Percentiles rank a stretch among this genome's conserved stretches.
These are phyloP conservation scores for Mangifera indica DNA, from an alignment of 345 rosid species.

Conservation along the genomic window DNA sequence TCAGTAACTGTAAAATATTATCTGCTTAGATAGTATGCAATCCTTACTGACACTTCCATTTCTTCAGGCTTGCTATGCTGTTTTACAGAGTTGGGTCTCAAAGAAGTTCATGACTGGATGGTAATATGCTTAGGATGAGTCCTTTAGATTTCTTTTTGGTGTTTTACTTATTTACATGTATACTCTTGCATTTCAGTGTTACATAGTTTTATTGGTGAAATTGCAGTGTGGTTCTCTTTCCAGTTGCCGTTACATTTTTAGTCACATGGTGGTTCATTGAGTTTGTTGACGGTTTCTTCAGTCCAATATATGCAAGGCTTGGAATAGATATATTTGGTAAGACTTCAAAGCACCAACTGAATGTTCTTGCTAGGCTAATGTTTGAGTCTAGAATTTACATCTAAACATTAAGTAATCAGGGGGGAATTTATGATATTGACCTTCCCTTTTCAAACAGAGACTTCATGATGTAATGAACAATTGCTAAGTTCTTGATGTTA, in stretches of 20 bases:
- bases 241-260: conserved; percentile 80
- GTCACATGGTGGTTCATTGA: conserved; percentile 84
- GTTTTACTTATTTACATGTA: neutral
- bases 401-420: neutral
- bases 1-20: neutral
- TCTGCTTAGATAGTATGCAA: neutral
- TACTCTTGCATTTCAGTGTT: neutral
- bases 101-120: conserved; percentile 96
- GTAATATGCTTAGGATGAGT: conserved; percentile 32
- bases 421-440: neutral
- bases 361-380: neutral
- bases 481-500: neutral
- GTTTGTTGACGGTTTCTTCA: conserved; percentile 85
- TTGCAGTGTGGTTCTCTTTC: conserved; percentile 83
- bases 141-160: neutral
- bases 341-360: conserved; percentile 15
- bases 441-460: neutral
- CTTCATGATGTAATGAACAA: neutral
- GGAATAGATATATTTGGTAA: conserved; percentile 80
- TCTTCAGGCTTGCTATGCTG: conserved; percentile 77
- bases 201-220: conserved; percentile 23
- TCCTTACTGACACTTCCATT: conserved; percentile 18
- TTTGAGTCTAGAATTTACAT: neutral
- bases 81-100: conserved; percentile 86
- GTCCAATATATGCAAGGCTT: conserved; percentile 73